Evolutionary conservation across 768 basidiomycete genomes (phyloP).

Genomic region (Paxillus rubicundulus): DNA sequence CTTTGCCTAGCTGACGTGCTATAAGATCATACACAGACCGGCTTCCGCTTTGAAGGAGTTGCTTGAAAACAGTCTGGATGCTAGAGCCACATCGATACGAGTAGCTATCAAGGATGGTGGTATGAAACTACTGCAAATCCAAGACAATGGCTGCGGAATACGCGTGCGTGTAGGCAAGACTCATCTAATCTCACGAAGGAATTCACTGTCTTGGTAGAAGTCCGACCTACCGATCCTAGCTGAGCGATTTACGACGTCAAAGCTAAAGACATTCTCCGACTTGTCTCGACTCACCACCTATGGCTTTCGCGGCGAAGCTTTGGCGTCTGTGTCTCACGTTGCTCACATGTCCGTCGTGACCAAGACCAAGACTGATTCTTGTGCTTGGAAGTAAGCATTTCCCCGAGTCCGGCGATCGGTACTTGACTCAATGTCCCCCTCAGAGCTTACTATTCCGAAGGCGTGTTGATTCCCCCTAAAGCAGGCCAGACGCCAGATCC

Average conservation of each 20-base stretch:
- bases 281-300: constrained; percentile 83
- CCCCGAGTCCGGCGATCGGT: background rate
- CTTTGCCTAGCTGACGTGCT: constrained; percentile 16
- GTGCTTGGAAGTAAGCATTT: constrained; percentile 86
- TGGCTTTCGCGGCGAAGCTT: constrained; percentile 95
- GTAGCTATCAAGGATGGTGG: constrained; percentile 94
- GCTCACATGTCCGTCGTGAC: constrained; percentile 87
- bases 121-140: constrained; percentile 90
- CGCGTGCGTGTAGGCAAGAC: constrained; percentile 50
- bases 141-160: constrained; percentile 96
- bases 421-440: constrained; percentile 5
- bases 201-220: constrained; percentile 50
- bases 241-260: constrained; percentile 94
- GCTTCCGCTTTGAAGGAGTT: constrained; percentile 95
- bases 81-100: constrained; percentile 81
- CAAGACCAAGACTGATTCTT: constrained; percentile 76
- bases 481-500: constrained; percentile 72
- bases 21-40: constrained; percentile 82
- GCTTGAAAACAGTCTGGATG: constrained; percentile 94
- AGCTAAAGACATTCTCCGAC: constrained; percentile 83
- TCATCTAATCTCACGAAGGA: background rate
- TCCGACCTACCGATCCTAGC: constrained; percentile 86
- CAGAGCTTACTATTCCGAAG: constrained; percentile 84
- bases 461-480: constrained; percentile 66
- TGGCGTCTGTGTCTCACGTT: constrained; percentile 95